Conservation (phyloP, 2,329 filamentous ascomycete genomes). For the Graphium sp. region DNA sequence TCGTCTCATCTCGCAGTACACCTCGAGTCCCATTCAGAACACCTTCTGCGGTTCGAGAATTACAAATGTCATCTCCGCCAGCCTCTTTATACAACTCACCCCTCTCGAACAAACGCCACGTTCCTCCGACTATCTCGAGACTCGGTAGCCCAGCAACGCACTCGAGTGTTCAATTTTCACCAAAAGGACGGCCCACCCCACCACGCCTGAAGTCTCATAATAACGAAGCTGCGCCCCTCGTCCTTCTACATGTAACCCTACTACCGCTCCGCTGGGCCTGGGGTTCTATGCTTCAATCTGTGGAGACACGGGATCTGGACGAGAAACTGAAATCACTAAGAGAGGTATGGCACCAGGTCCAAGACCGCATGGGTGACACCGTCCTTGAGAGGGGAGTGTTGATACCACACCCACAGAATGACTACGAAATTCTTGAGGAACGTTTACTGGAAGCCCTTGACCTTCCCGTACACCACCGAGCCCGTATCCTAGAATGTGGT, state of each 20-base stretch:
- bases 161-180: constrained; percentile 33
- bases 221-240: constrained; percentile 47
- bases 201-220: constrained; percentile 38
- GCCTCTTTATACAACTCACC: constrained; percentile 38
- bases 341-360: constrained; percentile 49
- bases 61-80: constrained; percentile 56
- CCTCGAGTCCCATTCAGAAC: constrained; percentile 51
- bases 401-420: constrained; percentile 61
- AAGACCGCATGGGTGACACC: constrained; percentile 55
- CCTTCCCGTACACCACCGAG: constrained; percentile 44
- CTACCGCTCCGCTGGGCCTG: constrained; percentile 54
- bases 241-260: constrained; percentile 63
- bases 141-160: constrained; percentile 38
- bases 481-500: constrained; percentile 57
- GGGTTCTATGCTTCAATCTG: constrained; percentile 34
- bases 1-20: constrained; percentile 38
- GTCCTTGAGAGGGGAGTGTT: constrained; percentile 59
- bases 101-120: constrained; percentile 29
- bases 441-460: constrained; percentile 59
- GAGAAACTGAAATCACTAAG: constrained; percentile 31
- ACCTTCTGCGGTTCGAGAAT: constrained; percentile 49
- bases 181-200: constrained; percentile 35
- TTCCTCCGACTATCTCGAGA: constrained; percentile 31
- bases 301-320: constrained; percentile 20
- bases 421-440: constrained; percentile 68